Evolutionary conservation across 129 eudicot genomes (phyloP).

Genomic region (Flaveria brownii): DNA sequence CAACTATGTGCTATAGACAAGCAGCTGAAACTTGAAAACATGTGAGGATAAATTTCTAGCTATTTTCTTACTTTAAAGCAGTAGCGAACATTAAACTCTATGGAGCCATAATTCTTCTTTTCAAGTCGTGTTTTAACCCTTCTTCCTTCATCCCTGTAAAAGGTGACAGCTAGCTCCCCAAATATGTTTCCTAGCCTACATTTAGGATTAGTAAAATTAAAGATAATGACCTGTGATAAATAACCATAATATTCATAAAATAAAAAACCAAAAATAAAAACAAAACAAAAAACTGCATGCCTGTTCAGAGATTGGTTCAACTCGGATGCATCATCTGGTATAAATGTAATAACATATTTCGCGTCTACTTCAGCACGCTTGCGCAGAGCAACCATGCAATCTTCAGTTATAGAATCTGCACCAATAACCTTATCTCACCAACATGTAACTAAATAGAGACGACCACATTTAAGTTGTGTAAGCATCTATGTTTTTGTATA

Average conservation of each 20-base stretch:
- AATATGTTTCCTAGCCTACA: conserved; percentile 72
- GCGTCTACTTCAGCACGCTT: conserved; percentile 95
- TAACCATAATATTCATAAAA: conserved; percentile 17
- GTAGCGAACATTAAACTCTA: conserved; percentile 71
- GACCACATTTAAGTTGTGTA: neutral
- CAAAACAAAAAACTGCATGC: conserved; percentile 37
- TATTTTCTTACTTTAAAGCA: conserved; percentile 76
- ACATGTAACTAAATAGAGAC: conserved; percentile 5
- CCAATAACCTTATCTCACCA: conserved; percentile 25
- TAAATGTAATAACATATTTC: conserved; percentile 55
- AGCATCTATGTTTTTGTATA: neutral
- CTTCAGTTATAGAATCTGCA: conserved; percentile 81
- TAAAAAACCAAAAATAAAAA: no score
- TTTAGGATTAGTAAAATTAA: conserved; percentile 3
- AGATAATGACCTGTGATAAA: conserved; percentile 9
- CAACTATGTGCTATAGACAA: conserved; percentile 16
- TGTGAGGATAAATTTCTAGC: neutral
- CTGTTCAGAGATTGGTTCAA: conserved; percentile 76
- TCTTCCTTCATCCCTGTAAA: conserved; percentile 92
- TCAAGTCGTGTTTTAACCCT: conserved; percentile 82
- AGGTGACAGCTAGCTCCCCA: conserved; percentile 68
- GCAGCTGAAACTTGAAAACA: conserved; percentile 14
- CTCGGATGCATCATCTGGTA: conserved; percentile 50
- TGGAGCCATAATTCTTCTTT: conserved; percentile 55
- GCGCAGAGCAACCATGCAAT: conserved; percentile 77